Percentiles rank a stretch among this genome's conserved stretches.
Evolutionary conservation across 306 rosid species (phyloP).

Genomic region (Vigna nakashimae): DNA sequence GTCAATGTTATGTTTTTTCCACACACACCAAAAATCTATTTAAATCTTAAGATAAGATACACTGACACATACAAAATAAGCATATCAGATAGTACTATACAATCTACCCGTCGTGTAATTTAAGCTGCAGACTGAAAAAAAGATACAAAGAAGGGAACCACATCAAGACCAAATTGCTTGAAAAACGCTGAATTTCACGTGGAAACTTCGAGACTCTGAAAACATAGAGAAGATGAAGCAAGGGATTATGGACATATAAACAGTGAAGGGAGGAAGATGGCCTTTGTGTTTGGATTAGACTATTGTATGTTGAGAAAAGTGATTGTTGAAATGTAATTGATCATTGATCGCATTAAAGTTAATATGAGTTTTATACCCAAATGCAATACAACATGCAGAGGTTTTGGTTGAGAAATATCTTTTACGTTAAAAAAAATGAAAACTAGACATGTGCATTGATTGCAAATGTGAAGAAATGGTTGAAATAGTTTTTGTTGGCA

Average conservation of each 20-base stretch:
- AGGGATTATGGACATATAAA: slow-evolving; percentile 9
- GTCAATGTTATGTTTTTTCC: background rate
- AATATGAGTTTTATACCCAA: background rate
- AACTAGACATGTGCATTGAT: background rate
- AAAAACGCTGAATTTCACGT: slow-evolving; percentile 37
- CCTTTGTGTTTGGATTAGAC: too few species aligned
- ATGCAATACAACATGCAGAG: background rate
- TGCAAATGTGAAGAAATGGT: slow-evolving; percentile 10
- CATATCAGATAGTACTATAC: background rate
- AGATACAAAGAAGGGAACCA: background rate
- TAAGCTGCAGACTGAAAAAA: slow-evolving; percentile 16
- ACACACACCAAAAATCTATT: background rate
- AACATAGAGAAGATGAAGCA: slow-evolving; percentile 9
- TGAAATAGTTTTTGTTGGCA: slow-evolving; percentile 14
- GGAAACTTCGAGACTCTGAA: slow-evolving; percentile 38
- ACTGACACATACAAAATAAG: background rate
- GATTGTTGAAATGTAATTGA: too few species aligned
- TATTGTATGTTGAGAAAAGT: background rate
- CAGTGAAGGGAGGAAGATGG: slow-evolving; percentile 30
- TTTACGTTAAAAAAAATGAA: background rate
- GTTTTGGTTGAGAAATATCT: background rate
- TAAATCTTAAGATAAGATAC: background rate
- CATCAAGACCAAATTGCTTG: slow-evolving; percentile 16
- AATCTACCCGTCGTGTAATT: slow-evolving; percentile 3
- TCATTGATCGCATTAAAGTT: background rate